Conservation (phyloP, 2,329 filamentous ascomycete species). For the Xylariaceae sp. region DNA sequence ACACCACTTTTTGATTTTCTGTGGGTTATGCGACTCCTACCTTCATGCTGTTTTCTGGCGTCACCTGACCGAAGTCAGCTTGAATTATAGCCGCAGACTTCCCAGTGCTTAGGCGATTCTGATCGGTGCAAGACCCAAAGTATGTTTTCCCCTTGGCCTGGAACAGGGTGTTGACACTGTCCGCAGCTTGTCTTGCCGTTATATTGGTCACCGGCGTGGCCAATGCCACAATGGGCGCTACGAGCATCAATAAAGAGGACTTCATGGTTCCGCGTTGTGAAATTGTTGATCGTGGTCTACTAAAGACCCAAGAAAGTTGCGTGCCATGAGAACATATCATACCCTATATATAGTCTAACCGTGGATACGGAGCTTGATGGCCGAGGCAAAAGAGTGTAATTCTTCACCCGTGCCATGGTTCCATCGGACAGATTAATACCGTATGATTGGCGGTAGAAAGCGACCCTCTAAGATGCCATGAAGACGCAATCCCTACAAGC, state of each 20-base stretch:
- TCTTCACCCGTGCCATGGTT: too few relatives aligned
- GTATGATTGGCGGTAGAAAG: too few relatives aligned
- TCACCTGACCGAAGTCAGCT: constrained; percentile 60
- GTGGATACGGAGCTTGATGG: neutral
- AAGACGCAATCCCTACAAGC: too few relatives aligned
- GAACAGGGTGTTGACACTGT: constrained; percentile 53
- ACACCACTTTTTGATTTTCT: neutral
- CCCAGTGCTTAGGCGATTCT: constrained; percentile 44
- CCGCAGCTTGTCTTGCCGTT: constrained; percentile 36
- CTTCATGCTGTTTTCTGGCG: constrained; percentile 59
- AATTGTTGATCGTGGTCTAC: too few relatives aligned
- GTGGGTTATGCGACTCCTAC: constrained; percentile 3
- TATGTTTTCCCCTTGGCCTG: constrained; percentile 63
- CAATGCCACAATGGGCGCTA: constrained; percentile 32
- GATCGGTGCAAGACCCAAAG: constrained; percentile 56
- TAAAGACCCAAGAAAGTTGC: neutral
- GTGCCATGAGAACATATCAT: neutral
- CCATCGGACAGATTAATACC: too few relatives aligned
- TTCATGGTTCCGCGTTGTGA: constrained; percentile 22
- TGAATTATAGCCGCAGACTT: constrained; percentile 55
- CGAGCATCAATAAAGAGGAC: constrained; percentile 32
- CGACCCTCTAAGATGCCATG: too few relatives aligned
- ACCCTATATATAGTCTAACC: neutral
- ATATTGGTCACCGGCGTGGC: constrained; percentile 31
- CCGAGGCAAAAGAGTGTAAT: too few relatives aligned